These are phyloP conservation scores for Barnettozyma sucrosica DNA, from an alignment of 805 yeast species.

Conservation along the genomic window DNA sequence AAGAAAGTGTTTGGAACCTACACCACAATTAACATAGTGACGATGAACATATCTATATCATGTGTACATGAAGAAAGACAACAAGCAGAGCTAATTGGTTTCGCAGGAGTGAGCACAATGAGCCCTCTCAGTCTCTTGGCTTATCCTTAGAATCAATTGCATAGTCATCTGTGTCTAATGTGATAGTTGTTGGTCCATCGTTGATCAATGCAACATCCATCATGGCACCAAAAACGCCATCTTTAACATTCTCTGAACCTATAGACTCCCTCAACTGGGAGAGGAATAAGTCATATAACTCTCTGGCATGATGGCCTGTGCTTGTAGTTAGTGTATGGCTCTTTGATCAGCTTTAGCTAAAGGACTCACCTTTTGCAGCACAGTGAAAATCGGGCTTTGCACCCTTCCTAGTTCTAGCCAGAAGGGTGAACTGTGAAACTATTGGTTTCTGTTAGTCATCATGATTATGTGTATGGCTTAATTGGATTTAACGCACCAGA, in stretches of 20 bases:
- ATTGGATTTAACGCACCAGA: constrained; percentile 36
- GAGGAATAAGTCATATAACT: constrained; percentile 45
- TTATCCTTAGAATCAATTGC: background rate
- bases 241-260: constrained; percentile 64
- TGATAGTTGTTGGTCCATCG: constrained; percentile 91
- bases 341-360: background rate
- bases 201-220: constrained; percentile 88
- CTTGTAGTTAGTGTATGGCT: constrained; percentile 41
- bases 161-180: constrained; percentile 54
- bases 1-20: no score
- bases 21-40: no score
- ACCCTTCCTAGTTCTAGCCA: constrained; percentile 83
- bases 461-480: no score
- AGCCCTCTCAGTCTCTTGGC: background rate
- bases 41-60: no score
- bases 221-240: constrained; percentile 94
- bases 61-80: no score
- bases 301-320: constrained; percentile 52
- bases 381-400: constrained; percentile 91
- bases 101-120: no score
- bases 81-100: no score
- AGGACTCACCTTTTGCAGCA: constrained; percentile 72
- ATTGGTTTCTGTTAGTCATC: constrained; percentile 24
- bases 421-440: constrained; percentile 89
- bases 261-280: constrained; percentile 40